Base-by-base conservation (phyloP, 805 yeast species). In the Candida glaebosa region DNA sequence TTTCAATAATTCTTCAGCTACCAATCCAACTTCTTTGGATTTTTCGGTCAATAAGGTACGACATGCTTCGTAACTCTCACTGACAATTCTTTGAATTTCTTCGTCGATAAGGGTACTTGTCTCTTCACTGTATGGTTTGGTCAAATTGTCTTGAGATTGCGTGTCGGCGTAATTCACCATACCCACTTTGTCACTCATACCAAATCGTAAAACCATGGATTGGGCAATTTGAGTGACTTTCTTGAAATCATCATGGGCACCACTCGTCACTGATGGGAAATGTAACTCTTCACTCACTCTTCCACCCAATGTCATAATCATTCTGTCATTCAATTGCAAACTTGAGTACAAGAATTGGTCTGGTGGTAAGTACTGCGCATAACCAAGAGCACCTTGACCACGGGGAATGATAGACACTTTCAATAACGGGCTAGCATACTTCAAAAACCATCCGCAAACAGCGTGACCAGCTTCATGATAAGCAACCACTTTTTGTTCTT, bases 401-500 rank as follows among this genome's bases (percentile, higher is more conserved):
- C 98, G 78, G 31, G 99, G 99, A 46, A 93, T 87, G 54, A 95
- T 93, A 12, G 97, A 87, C 15, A 93, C 99, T 70, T 93, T 93
- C 45, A 93, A 73, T 43, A 95, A 70, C 5, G 99, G 99, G 59
- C 91, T 96, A 2, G 98, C 96, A 62, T 77, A 76, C 61, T 86
- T 79, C 56, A 93, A 75, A 57, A 72, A 89, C 99, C 99, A 93
- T 9, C 99, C 99, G 63, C 98, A 90, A 46, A 93, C 79, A 8
- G 99, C 99, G 65, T 95, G 99, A 3, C 99, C 99, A 3, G 99
- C 99, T 64, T 93, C 99, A 60, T 95, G 99, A 56, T 85, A 93
- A 1, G 99, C 99, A 43, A 95, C 96, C 19, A 88, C 81, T 47
- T 73, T 80, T 66, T 89, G 87, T 59, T 95, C 98, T 45, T 84